Percentiles rank a stretch among this genome's conserved stretches.
Evolutionary conservation across 306 rosid species (phyloP).

Genomic region (Pachyrhizus erosus): DNA sequence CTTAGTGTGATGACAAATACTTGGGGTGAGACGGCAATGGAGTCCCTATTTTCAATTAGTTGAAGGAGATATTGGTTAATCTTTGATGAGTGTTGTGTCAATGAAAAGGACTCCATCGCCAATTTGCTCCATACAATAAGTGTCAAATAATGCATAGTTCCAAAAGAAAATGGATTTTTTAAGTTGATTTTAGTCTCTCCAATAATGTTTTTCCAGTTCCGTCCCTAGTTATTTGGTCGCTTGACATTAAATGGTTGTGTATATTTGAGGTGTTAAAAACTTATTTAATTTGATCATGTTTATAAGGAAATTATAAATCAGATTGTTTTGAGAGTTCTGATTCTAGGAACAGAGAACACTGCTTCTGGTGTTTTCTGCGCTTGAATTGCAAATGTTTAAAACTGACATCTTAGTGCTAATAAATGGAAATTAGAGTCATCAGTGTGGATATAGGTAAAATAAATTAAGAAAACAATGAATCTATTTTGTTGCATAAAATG

Average conservation of each 20-base stretch:
- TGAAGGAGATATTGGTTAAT: background rate
- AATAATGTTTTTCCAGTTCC: background rate
- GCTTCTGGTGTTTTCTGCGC: background rate
- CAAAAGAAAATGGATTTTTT: background rate
- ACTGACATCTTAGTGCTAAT: background rate
- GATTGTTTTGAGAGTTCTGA: background rate
- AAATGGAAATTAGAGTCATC: background rate
- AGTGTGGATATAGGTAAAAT: background rate
- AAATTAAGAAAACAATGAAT: background rate
- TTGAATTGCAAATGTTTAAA: slow-evolving; percentile 10
- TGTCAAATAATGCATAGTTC: background rate
- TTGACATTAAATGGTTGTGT: background rate
- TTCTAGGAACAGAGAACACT: background rate
- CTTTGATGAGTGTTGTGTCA: background rate
- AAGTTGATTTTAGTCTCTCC: background rate
- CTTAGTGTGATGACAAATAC: slow-evolving; percentile 13
- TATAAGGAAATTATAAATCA: background rate
- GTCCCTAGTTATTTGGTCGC: background rate
- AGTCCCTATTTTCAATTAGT: background rate
- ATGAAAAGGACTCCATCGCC: background rate
- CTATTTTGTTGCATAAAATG: background rate
- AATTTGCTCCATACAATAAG: background rate
- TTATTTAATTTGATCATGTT: background rate
- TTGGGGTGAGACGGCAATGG: background rate
- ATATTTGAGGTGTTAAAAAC: background rate